Percentiles rank a stretch among this genome's conserved stretches.
Evolutionary conservation across 2,329 filamentous ascomycete genomes (phyloP).

Genomic region (Pestalotiopsis sp.): DNA sequence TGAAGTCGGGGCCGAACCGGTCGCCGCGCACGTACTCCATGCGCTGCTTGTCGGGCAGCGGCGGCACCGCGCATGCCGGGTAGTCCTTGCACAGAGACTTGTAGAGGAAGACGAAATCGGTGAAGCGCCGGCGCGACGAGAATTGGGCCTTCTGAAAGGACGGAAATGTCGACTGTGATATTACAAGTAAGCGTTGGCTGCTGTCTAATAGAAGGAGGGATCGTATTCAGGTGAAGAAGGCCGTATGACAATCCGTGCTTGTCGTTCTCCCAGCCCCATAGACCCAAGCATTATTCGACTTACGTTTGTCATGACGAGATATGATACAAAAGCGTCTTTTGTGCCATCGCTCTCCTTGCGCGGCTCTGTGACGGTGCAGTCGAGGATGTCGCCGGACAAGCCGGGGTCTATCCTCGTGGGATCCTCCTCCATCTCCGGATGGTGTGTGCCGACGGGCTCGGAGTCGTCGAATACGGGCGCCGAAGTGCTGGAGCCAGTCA

Average conservation of each 20-base stretch:
- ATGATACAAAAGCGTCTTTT: slow-evolving; percentile 95
- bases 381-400: slow-evolving; percentile 71
- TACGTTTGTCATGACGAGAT: slow-evolving; percentile 89
- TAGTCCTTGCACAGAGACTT: slow-evolving; percentile 87
- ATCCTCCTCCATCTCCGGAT: slow-evolving; percentile 44
- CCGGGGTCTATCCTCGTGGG: slow-evolving; percentile 51
- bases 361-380: slow-evolving; percentile 80
- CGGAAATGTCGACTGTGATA: slow-evolving; percentile 79
- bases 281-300: slow-evolving; percentile 14
- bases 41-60: slow-evolving; percentile 96
- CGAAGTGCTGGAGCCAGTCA: slow-evolving; percentile 22
- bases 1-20: slow-evolving; percentile 93
- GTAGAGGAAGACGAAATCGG: slow-evolving; percentile 95
- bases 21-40: slow-evolving; percentile 98
- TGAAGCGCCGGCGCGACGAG: slow-evolving; percentile 85
- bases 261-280: background rate
- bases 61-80: slow-evolving; percentile 88
- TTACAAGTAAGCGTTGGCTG: background rate
- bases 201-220: background rate
- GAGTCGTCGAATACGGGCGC: slow-evolving; percentile 24
- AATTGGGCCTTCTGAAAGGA: slow-evolving; percentile 84
- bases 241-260: background rate
- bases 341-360: slow-evolving; percentile 96
- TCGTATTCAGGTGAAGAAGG: background rate
- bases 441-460: slow-evolving; percentile 26